These are phyloP conservation scores for Nigrospora sphaerica DNA, from an alignment of 2,329 filamentous ascomycete species.

Conservation along the genomic window DNA sequence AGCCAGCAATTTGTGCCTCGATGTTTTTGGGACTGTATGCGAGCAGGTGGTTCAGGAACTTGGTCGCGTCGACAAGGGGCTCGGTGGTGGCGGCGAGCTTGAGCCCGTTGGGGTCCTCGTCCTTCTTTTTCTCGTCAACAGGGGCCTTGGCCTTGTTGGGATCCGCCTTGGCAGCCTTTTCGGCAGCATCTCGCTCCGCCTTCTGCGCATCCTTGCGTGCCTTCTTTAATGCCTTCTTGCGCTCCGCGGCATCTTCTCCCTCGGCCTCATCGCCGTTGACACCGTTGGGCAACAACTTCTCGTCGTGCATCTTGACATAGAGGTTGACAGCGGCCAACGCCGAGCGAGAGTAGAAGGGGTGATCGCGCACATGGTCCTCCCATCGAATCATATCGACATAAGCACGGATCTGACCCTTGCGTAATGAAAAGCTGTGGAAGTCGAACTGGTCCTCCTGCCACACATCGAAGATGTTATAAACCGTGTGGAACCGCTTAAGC, in stretches of 20 bases:
- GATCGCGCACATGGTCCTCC: conserved; percentile 86
- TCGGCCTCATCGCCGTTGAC: conserved; percentile 45
- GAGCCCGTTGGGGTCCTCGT: conserved; percentile 78
- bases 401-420: conserved; percentile 90
- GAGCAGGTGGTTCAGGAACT: conserved; percentile 74
- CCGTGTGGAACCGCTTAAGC: conserved; percentile 82
- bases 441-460: conserved; percentile 99
- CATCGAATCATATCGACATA: conserved; percentile 96
- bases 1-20: conserved; percentile 76
- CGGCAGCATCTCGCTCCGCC: conserved; percentile 70
- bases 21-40: conserved; percentile 76
- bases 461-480: conserved; percentile 89
- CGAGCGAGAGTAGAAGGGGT: conserved; percentile 85
- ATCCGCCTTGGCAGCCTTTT: conserved; percentile 72
- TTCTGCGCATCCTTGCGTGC: conserved; percentile 73
- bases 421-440: conserved; percentile 94
- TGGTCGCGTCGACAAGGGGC: conserved; percentile 79
- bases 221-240: conserved; percentile 86
- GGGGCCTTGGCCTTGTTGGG: conserved; percentile 67
- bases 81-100: conserved; percentile 75
- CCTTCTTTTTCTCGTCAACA: conserved; percentile 75
- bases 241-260: conserved; percentile 56
- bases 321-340: conserved; percentile 75
- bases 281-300: conserved; percentile 59
- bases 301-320: conserved; percentile 73